These are phyloP conservation scores for Paecilomyces dactylethromorphus DNA, from an alignment of 2,329 filamentous ascomycete species.

Conservation along the genomic window DNA sequence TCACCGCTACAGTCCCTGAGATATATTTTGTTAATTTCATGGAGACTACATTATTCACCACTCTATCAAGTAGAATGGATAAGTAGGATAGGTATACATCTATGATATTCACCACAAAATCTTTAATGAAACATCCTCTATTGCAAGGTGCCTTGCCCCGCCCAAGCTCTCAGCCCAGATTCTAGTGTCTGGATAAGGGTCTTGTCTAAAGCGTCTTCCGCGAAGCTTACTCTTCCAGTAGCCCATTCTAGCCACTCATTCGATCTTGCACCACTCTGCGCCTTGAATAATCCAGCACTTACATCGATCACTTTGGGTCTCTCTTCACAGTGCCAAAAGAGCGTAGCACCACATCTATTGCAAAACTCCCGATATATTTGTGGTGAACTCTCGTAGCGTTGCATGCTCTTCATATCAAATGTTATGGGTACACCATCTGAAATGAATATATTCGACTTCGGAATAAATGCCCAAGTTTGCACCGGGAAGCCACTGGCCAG, in stretches of 20 bases:
- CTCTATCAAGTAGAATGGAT: no score
- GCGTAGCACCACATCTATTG: constrained; percentile 53
- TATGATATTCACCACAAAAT: background rate
- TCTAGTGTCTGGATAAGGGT: constrained; percentile 21
- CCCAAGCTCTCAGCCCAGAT: constrained; percentile 13
- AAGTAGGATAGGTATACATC: no score
- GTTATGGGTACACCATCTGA: constrained; percentile 24
- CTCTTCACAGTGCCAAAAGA: constrained; percentile 55
- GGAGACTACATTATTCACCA: no score
- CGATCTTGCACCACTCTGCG: constrained; percentile 47
- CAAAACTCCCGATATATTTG: constrained; percentile 58
- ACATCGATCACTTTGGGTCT: constrained; percentile 56
- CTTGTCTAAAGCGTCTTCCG: constrained; percentile 44
- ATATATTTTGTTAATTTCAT: no score
- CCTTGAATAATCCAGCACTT: constrained; percentile 53
- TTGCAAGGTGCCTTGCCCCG: background rate
- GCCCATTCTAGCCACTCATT: constrained; percentile 59
- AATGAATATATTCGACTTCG: constrained; percentile 51
- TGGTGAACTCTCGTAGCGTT: constrained; percentile 47
- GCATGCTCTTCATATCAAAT: constrained; percentile 40
- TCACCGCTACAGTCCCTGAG: no score
- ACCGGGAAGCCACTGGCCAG: constrained; percentile 56
- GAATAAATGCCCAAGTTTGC: constrained; percentile 61
- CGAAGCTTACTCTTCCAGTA: constrained; percentile 52
- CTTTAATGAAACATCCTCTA: background rate